Evolutionary conservation across 176 grass and related monocot species (phyloP).

Genomic region (Zea mays): Zm-B73-REFERENCE-NAM-5.0 NC_050100.1:53779501-53780000

Average conservation of each 20-base stretch:
- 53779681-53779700: background rate
- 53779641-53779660: background rate
- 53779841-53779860: background rate
- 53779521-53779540: too few species aligned
- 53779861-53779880: constrained; percentile 17
- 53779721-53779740: background rate
- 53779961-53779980: constrained; percentile 40
- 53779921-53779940: constrained; percentile 12
- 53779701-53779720: background rate
- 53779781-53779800: background rate
- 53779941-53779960: constrained; percentile 14
- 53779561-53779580: background rate
- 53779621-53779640: background rate
- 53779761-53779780: background rate
- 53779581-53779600: constrained; percentile 12
- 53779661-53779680: background rate
- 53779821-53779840: background rate
- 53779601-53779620: background rate
- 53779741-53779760: background rate
- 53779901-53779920: constrained; percentile 3
- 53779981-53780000: constrained; percentile 68
- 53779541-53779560: background rate
- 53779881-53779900: background rate
- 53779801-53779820: background rate
- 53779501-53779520: too few species aligned